These are phyloP conservation scores for Spathaspora boniae DNA, from an alignment of 805 yeast species.

Conservation along the genomic window DNA sequence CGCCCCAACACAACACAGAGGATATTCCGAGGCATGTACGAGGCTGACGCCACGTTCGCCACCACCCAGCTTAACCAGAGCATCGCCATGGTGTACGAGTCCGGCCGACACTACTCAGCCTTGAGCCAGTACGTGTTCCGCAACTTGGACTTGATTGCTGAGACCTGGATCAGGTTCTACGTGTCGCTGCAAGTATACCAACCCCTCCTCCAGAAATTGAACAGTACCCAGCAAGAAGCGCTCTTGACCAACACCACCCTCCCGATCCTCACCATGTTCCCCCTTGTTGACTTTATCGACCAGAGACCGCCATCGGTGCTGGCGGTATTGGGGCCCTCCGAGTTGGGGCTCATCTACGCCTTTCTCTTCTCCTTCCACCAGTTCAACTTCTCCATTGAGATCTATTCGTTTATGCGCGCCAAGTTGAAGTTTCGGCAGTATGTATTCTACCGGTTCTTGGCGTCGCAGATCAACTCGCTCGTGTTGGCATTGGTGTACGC, in stretches of 20 bases:
- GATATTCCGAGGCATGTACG: constrained; percentile 13
- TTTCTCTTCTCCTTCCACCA: constrained; percentile 32
- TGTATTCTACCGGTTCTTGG: constrained; percentile 23
- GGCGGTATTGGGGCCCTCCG: constrained; percentile 29
- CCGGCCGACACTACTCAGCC: constrained; percentile 30
- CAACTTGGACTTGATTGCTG: constrained; percentile 16
- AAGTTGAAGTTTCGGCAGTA: constrained; percentile 22
- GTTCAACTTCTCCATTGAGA: constrained; percentile 28
- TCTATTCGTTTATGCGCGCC: constrained; percentile 18
- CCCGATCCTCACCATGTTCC: constrained; percentile 17
- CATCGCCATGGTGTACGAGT: constrained; percentile 21
- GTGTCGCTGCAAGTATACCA: constrained; percentile 18
- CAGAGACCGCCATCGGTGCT: constrained; percentile 17
- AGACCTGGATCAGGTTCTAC: constrained; percentile 21
- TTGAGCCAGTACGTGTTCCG: constrained; percentile 26
- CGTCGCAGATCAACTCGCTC: constrained; percentile 28
- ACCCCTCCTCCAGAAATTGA: constrained; percentile 13
- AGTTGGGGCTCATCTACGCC: constrained; percentile 31
- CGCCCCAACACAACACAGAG: constrained; percentile 23
- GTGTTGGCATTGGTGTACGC: constrained; percentile 28
- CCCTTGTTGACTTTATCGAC: constrained; percentile 21
- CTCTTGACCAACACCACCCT: constrained; percentile 15
- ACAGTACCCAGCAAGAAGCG: constrained; percentile 12
- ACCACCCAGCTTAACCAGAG: constrained; percentile 13
- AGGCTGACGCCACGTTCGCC: constrained; percentile 8